Evolutionary conservation across 2,329 filamentous ascomycete genomes (phyloP), one percentile per base, ranked within the genome.

Genomic region (Trichoderma pleuroti): DNA sequence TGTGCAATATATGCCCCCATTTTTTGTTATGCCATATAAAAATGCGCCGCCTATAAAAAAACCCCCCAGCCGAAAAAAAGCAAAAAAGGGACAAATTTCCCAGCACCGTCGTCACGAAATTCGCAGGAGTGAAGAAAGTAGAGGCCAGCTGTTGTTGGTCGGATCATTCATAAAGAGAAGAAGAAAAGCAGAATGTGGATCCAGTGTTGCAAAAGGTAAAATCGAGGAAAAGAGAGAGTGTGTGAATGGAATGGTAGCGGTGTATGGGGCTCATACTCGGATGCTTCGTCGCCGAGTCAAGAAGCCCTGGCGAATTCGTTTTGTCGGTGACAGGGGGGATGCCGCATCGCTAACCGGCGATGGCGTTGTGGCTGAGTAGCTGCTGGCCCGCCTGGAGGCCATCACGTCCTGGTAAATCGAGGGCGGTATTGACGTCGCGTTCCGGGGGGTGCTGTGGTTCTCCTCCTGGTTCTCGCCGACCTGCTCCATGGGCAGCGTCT

Each of bases 371-470:
- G 66, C 70, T 21, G 80, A 63, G 62, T 67, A 52, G 56, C 68
- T 80, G 71, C 81, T 84, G 76, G 82, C 83, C 76, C 82, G 82
- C 46, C 84, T 81, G 0, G 80, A 77, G 73, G 76, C 79, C 56
- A 86, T 77, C 63, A 86, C 84, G 54, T 86, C 84, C 60, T 84
- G 82, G 76, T 86, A 86, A 8, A 81, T 85, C 34, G 75, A n/a
- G 30, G 84, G 78, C 32, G 72, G 73, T 39, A 76, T 57, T 36
- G 65, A 61, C 21, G 59, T 61, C 54, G 32, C 46, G 24, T 24
- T 32, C 14, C 75, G 70, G 66, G 85, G 78, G 28, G 72, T 74
- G 49, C 77, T 46, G 60, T 73, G 57, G 60, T 72, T 56, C 46
- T 75, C 77, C 72, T 77, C 76, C 42, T 76, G 72, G 30, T 78